phyloP scores from a whole-genome alignment of 257 asterid genomes.

The Solanum dulcamara region DNA sequence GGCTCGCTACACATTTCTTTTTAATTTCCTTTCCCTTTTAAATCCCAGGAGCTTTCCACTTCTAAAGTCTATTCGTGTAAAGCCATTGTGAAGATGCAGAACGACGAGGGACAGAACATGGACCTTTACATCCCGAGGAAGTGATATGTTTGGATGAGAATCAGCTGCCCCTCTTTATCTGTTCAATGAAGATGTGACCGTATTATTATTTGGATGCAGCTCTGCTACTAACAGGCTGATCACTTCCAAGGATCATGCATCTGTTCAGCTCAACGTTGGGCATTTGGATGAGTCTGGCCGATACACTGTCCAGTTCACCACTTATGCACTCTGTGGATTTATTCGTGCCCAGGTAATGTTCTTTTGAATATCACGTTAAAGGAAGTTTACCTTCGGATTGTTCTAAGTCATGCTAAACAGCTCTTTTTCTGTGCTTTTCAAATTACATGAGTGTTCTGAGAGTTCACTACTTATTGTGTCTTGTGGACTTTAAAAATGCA shows the following conservation, averaged over 20 bases:
- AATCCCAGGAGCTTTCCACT: not conserved
- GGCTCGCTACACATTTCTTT: too few relatives aligned
- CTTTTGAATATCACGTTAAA: not conserved
- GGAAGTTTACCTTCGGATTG: not conserved
- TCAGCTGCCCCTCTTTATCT: not conserved
- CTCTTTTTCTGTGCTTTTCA: not conserved
- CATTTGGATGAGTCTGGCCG: slow-evolving; percentile 72
- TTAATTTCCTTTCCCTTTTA: not conserved
- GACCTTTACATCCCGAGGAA: slow-evolving; percentile 72
- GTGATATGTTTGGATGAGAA: slow-evolving; percentile 18
- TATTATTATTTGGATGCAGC: slow-evolving; percentile 29
- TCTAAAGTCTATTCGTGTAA: not conserved
- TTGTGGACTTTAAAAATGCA: not conserved
- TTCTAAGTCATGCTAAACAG: not conserved
- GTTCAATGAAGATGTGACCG: not conserved
- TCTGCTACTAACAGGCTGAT: slow-evolving; percentile 84
- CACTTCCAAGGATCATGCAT: slow-evolving; percentile 88
- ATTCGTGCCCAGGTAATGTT: slow-evolving; percentile 69
- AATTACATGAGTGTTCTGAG: not conserved
- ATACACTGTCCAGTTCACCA: slow-evolving; percentile 49
- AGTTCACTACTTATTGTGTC: not conserved
- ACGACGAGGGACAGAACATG: slow-evolving; percentile 65
- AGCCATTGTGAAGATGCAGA: slow-evolving; percentile 40
- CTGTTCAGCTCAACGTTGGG: slow-evolving; percentile 74
- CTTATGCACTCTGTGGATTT: slow-evolving; percentile 82